Base-by-base conservation (phyloP, 2,329 filamentous ascomycete species). In the Mariannaea sp. region DNA sequence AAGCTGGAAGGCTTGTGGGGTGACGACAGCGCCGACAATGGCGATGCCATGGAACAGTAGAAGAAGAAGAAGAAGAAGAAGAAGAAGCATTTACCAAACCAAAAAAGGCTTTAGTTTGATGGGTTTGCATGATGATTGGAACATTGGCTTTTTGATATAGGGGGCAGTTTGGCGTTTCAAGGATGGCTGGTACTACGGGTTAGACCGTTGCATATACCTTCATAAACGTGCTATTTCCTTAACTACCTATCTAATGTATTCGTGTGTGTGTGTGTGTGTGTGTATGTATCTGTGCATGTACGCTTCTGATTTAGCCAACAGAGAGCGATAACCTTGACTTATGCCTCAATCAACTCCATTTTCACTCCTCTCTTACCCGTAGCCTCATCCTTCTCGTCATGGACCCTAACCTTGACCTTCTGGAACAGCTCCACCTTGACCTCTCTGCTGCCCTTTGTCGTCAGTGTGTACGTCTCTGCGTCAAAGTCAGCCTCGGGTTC, bases 361-460 rank as follows among this genome's bases (percentile, higher is more conserved):
- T 87, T 91, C 17, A 92, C 88, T 61, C 90, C 93, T 60, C 94
- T 85, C 86, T 97, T 99, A 50, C 94, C 94, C n/a, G 93, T 97
- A 55, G 85, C 85, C 76, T 95, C 90, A 72, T 99, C 94, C 78
- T 92, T 90, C 69, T 96, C 88, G 70, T 97, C 95, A 65, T 86
- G 90, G 60, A 99, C 92, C 69, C 87, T 85, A 12, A 99, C 93
- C 64, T 80, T 83, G 61, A 99, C 89, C 79, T 93, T 96, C 72
- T 94, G 86, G 79, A 99, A 99, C 55, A 99, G 75, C 72, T 95
- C 91, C 1, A 97, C 82, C 58, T 74, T 80, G 61, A 86, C 55
- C 59, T 79, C 73, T 44, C 80, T 74, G 64, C 77, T 80, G 8
- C 84, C 83, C 41, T 73, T 78, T 4, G 83, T 82, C 62, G 74